Base-by-base conservation (phyloP, 805 yeast species). In the Candida gorgasii region DNA sequence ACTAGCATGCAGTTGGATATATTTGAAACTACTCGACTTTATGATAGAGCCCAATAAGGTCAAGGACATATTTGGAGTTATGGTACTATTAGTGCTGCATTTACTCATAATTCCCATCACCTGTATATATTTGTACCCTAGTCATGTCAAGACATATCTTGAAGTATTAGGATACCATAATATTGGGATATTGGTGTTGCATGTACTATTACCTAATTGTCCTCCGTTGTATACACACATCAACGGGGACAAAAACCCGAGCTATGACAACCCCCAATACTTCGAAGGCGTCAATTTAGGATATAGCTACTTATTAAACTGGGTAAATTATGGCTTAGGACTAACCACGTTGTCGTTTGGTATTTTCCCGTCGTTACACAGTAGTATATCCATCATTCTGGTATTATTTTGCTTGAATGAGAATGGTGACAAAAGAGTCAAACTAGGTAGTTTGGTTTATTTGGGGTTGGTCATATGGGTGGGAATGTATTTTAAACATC, bases 271-370 rank as follows among this genome's bases (percentile, higher is more conserved):
- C 74, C 52, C 52, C 1, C 87, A 87, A 11, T 84, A 76, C 54
- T 84, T 87, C 2, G 90, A 88, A 11, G 89, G 89, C 1, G 81
- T 79, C n/a, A 87, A 82, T 54, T 61, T 74, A 20, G 82, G 80
- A 17, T 45, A 45, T 14, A 45, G 39, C 32, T 27, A 15, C 16
- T 26, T 48, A 15, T 15, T 48, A 11, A 45, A 48, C 18, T 23
- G 44, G 12, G 43, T 48, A 16, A 31, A 45, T 17, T 36, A 45
- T 31, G 37, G 37, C 20, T 22, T 34, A 16, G 14, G 28, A 13
- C 47, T 48, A 20, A 45, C 46, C 22, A 40, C 46, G 9, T 39
- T 42, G 5, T 47, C 46, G 81, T 23, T 84, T 84, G 65, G 88
- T 85, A 19, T 82, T 80, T 1, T 72, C 19, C 84, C 83, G 0